Conservation (phyloP, 306 rosid genomes). For the Lagenaria siceraria region DNA sequence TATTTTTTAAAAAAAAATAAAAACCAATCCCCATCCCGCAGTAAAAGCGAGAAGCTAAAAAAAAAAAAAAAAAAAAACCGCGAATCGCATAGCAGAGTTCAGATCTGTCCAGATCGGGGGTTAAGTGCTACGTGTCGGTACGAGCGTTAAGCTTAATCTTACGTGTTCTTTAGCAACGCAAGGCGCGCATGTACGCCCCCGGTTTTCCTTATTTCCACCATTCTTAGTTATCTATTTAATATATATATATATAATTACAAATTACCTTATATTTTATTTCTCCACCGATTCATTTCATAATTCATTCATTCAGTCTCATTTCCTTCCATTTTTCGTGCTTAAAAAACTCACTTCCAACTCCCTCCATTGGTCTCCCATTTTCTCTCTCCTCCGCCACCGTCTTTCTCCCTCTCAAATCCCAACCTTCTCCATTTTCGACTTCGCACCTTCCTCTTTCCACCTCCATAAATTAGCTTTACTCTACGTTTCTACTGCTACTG, state of each 20-base stretch:
- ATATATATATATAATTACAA: background rate
- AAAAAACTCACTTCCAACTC: background rate
- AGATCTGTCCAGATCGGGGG: background rate
- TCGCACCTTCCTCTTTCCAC: background rate
- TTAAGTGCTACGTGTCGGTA: background rate
- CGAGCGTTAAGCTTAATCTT: background rate
- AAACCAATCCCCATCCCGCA: too few species aligned
- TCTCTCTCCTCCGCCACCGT: slow-evolving; percentile 2
- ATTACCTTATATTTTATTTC: background rate
- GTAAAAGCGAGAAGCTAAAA: too few species aligned
- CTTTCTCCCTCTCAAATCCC: background rate
- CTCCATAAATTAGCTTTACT: background rate
- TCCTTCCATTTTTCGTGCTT: background rate
- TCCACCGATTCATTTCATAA: background rate
- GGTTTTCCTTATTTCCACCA: background rate
- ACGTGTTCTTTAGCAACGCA: slow-evolving; percentile 3
- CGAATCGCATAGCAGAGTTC: background rate
- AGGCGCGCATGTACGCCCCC: background rate
- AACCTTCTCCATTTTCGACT: background rate
- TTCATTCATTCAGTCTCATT: background rate
- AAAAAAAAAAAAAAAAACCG: background rate
- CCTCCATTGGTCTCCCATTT: background rate
- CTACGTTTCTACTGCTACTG: background rate
- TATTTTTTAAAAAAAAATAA: too few species aligned
- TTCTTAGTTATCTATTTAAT: background rate